phyloP scores from a whole-genome alignment of 2,329 filamentous ascomycete species.

The Pseudogymnoascus sp. region DNA sequence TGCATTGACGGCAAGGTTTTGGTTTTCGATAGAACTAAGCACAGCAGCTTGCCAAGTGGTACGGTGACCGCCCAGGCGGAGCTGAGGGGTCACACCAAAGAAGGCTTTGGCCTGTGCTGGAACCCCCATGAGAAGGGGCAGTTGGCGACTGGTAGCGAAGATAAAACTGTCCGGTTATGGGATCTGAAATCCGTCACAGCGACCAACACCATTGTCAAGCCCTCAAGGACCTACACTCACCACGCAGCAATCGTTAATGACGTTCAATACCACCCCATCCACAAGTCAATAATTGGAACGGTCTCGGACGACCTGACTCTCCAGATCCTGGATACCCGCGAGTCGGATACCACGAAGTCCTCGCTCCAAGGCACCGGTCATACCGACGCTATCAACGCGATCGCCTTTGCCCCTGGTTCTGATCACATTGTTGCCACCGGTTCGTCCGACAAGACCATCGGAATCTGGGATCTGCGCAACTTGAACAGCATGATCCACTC shows the following conservation, averaged over 20 bases:
- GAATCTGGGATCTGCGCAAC: conserved; percentile 90
- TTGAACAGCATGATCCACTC: conserved; percentile 84
- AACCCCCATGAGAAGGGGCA: conserved; percentile 75
- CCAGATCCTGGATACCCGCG: conserved; percentile 82
- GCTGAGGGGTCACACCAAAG: conserved; percentile 73
- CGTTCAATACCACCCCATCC: conserved; percentile 87
- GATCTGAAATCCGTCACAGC: conserved; percentile 71
- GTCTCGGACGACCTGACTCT: conserved; percentile 93
- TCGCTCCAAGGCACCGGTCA: conserved; percentile 70
- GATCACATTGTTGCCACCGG: conserved; percentile 87
- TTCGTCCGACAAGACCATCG: conserved; percentile 90
- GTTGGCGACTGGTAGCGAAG: conserved; percentile 84
- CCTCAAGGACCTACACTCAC: conserved; percentile 71
- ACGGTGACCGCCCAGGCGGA: conserved; percentile 74
- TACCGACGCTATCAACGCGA: conserved; percentile 86
- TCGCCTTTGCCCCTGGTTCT: conserved; percentile 88
- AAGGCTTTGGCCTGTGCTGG: conserved; percentile 92
- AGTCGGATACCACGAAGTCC: conserved; percentile 54
- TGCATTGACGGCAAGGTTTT: conserved; percentile 80
- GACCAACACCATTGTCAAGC: conserved; percentile 60
- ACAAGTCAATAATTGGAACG: conserved; percentile 77
- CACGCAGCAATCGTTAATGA: conserved; percentile 93
- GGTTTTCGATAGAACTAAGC: conserved; percentile 94
- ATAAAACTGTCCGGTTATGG: conserved; percentile 86
- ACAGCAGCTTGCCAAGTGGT: conserved; percentile 67